These are phyloP conservation scores for Leccinum variicolor DNA, from an alignment of 768 basidiomycete species.

Conservation along the genomic window DNA sequence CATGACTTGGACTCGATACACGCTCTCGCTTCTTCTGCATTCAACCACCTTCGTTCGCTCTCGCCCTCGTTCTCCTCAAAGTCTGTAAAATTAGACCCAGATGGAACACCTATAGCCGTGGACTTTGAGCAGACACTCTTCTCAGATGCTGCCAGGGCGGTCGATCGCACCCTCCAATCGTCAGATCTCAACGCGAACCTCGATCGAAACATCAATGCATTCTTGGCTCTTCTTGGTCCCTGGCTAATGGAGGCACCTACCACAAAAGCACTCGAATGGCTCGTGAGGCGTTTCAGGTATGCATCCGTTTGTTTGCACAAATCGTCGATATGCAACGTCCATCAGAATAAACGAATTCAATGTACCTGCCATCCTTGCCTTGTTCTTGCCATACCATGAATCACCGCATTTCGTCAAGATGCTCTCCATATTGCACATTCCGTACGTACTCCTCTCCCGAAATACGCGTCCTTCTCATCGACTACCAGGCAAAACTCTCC, in stretches of 20 bases:
- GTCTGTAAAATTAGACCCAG: conserved; percentile 6
- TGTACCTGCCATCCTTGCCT: conserved; percentile 64
- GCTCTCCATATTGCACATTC: conserved; percentile 78
- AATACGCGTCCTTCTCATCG: not conserved
- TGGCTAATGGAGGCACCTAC: conserved; percentile 80
- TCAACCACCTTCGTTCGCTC: conserved; percentile 65
- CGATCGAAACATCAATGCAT: conserved; percentile 55
- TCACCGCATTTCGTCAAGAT: conserved; percentile 94
- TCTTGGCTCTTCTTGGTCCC: conserved; percentile 70
- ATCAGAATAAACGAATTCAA: conserved; percentile 92
- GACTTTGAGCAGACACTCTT: conserved; percentile 73
- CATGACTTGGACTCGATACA: conserved; percentile 88
- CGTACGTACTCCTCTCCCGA: conserved; percentile 39
- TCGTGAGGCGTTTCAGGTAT: conserved; percentile 89
- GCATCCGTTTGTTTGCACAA: conserved; percentile 12
- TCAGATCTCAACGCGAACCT: conserved; percentile 60
- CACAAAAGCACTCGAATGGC: conserved; percentile 89
- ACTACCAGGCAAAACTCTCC: conserved; percentile 50
- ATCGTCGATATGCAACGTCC: not conserved
- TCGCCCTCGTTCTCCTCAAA: conserved; percentile 45
- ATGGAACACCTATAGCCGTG: conserved; percentile 22
- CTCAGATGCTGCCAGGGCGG: conserved; percentile 68
- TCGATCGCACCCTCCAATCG: conserved; percentile 77
- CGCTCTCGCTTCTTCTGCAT: conserved; percentile 75
- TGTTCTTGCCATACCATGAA: conserved; percentile 94